Percentiles rank a stretch among this genome's conserved stretches.
These are phyloP conservation scores for Reutealis trisperma DNA, from an alignment of 345 rosid genomes.

Conservation along the genomic window DNA sequence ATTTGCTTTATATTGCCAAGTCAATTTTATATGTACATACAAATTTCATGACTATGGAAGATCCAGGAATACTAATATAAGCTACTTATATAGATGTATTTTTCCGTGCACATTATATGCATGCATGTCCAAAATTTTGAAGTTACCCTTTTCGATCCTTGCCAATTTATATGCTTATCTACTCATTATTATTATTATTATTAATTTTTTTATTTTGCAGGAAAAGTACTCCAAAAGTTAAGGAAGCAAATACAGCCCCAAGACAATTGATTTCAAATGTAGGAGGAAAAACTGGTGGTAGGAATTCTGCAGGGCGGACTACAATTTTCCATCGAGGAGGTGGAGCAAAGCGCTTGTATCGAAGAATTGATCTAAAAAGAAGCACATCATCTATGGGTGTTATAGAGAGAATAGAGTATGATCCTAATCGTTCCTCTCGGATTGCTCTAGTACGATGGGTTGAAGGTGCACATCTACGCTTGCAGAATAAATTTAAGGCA, in stretches of 20 bases:
- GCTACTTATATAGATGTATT: not conserved
- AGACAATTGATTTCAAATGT: slow-evolving; percentile 15
- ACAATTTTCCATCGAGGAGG: slow-evolving; percentile 35
- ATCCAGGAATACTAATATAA: not conserved
- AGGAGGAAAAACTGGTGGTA: slow-evolving; percentile 20
- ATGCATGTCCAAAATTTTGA: not conserved
- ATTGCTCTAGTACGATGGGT: slow-evolving; percentile 22
- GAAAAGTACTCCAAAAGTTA: not conserved
- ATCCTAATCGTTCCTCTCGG: slow-evolving; percentile 22
- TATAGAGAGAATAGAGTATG: slow-evolving; percentile 34
- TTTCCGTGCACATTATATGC: not conserved
- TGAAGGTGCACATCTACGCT: not conserved
- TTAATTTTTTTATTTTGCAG: not conserved
- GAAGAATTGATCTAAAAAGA: slow-evolving; percentile 27
- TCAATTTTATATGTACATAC: not conserved
- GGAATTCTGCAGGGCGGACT: slow-evolving; percentile 34
- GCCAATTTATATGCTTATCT: not conserved
- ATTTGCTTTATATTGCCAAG: not conserved
- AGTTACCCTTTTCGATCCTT: not conserved
- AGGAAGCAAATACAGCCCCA: slow-evolving; percentile 4
- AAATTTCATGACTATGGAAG: not conserved
- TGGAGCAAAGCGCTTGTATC: slow-evolving; percentile 30
- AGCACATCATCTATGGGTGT: slow-evolving; percentile 29
- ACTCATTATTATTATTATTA: not conserved
- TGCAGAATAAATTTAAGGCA: slow-evolving; percentile 1